phyloP scores from a whole-genome alignment of 805 yeast genomes.

The Candida ficus region DNA sequence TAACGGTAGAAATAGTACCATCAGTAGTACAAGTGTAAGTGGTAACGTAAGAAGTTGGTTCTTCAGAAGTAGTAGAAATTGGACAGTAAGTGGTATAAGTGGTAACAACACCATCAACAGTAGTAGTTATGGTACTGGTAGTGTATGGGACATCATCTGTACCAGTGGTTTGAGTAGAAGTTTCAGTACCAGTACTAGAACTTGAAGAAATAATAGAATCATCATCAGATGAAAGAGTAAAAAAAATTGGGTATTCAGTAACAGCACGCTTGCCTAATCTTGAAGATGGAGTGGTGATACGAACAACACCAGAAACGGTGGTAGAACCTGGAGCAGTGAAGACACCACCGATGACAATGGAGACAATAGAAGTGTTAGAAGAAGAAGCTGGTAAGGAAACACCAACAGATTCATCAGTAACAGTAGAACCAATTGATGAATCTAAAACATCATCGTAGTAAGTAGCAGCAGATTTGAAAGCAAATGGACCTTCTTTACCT shows the following conservation, averaged over 20 bases:
- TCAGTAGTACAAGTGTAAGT: neutral
- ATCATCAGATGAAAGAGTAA: neutral
- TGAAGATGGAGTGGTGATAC: neutral
- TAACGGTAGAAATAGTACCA: neutral
- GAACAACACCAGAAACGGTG: neutral
- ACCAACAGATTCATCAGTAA: slow-evolving; percentile 7
- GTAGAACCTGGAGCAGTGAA: slow-evolving; percentile 1
- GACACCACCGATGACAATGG: slow-evolving; percentile 1
- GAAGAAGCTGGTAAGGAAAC: neutral
- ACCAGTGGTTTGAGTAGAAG: neutral
- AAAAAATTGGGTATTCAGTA: neutral
- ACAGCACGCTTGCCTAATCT: slow-evolving; percentile 7
- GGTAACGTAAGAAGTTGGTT: neutral
- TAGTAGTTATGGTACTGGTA: slow-evolving; percentile 20
- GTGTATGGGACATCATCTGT: neutral
- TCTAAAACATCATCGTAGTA: slow-evolving; percentile 9
- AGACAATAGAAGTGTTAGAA: neutral
- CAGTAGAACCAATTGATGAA: neutral
- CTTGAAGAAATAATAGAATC: neutral
- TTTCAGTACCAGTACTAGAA: neutral
- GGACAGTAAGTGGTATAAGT: slow-evolving; percentile 21
- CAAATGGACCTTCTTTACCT: slow-evolving; percentile 8
- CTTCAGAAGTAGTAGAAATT: slow-evolving; percentile 3
- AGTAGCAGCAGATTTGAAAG: slow-evolving; percentile 8
- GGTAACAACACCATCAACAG: slow-evolving; percentile 28